Conservation (phyloP, 148 eudicot genomes). For the Hydrangea macrophylla region DNA sequence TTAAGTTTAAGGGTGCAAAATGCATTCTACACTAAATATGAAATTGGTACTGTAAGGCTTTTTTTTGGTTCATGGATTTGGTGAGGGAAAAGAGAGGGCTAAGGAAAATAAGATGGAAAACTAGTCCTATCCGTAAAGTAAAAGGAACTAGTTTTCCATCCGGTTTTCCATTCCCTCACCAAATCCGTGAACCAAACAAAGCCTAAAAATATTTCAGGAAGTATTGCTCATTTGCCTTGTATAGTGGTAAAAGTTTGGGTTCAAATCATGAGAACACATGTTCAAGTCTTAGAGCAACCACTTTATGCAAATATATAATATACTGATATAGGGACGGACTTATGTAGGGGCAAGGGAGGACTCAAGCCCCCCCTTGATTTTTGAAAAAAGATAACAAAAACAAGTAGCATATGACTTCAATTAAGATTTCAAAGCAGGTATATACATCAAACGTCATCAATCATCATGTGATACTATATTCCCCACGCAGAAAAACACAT, state of each 20-base stretch:
- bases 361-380: no score
- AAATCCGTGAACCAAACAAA: neutral
- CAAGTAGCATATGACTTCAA: neutral
- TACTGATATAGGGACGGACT: neutral
- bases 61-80: no score
- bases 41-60: no score
- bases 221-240: neutral
- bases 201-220: neutral
- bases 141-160: no score
- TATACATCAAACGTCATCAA: neutral
- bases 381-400: neutral
- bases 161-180: no score
- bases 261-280: neutral
- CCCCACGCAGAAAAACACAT: no score
- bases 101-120: neutral
- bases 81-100: neutral
- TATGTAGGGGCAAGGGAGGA: no score
- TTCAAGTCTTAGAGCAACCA: neutral
- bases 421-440: slow-evolving; percentile 1
- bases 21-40: no score
- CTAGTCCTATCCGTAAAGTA: no score
- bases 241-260: neutral
- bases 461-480: no score
- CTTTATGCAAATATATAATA: neutral
- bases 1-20: no score